Conservation (phyloP, 108 stramenopile genomes). For the Fragilariopsis cylindrus region DNA sequence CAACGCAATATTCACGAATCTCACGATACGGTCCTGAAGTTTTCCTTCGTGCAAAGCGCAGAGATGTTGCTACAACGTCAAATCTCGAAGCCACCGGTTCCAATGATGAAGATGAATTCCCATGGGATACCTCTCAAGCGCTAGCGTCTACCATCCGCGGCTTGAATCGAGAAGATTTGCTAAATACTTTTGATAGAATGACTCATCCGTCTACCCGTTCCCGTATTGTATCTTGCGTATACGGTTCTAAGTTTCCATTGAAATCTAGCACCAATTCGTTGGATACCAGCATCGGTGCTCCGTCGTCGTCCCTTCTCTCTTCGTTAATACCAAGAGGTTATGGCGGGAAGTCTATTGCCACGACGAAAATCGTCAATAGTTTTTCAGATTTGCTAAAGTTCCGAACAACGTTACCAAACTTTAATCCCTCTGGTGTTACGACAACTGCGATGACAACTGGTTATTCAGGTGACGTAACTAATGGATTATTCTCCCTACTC, state of each 20-base stretch:
- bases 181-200: constrained; percentile 64
- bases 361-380: constrained; percentile 31
- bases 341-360: not conserved
- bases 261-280: not conserved
- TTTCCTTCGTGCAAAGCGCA: not conserved
- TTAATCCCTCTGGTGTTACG: not conserved
- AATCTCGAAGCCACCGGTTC: constrained; percentile 2
- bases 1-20: constrained; percentile 59
- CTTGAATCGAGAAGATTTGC: constrained; percentile 49
- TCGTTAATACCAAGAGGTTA: not conserved
- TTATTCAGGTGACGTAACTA: not conserved
- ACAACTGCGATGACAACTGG: not conserved
- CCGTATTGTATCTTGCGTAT: constrained; percentile 68
- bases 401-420: constrained; percentile 19
- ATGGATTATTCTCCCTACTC: not conserved
- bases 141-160: constrained; percentile 53
- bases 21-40: constrained; percentile 71
- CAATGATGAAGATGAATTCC: constrained; percentile 37
- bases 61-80: not conserved
- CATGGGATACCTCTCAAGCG: constrained; percentile 62
- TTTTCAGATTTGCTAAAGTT: constrained; percentile 32
- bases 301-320: constrained; percentile 10
- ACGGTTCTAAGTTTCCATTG: constrained; percentile 83
- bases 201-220: constrained; percentile 51
- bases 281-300: not conserved